Conservation (phyloP, 2,329 filamentous ascomycete species). For the Lojkania enalia region DNA sequence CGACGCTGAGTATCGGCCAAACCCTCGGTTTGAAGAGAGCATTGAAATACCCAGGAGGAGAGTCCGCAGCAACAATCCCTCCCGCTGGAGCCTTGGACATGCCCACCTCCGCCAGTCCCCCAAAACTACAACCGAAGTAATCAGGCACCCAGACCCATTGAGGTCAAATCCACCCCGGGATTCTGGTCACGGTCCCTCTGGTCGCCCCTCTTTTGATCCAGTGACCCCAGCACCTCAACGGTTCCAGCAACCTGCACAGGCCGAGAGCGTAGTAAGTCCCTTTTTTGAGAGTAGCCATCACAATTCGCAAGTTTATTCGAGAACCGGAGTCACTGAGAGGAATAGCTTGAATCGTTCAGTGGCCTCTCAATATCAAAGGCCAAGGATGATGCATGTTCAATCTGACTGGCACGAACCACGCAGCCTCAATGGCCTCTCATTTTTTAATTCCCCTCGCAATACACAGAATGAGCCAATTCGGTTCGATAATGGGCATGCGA, state of each 20-base stretch:
- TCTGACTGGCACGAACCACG: slow-evolving; percentile 26
- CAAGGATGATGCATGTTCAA: slow-evolving; percentile 9
- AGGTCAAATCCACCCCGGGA: slow-evolving; percentile 9
- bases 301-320: slow-evolving; percentile 15
- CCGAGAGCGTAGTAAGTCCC: slow-evolving; percentile 45
- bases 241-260: slow-evolving; percentile 18
- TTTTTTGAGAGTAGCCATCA: slow-evolving; percentile 39
- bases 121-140: slow-evolving; percentile 6
- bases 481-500: slow-evolving; percentile 4
- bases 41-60: too few relatives aligned
- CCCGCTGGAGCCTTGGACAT: slow-evolving; percentile 20
- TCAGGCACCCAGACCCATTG: slow-evolving; percentile 8
- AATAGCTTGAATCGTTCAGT: slow-evolving; percentile 33
- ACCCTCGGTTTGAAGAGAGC: too few relatives aligned
- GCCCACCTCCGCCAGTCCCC: slow-evolving; percentile 25
- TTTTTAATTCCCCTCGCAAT: slow-evolving; percentile 37
- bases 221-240: slow-evolving; percentile 19
- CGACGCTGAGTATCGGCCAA: background rate
- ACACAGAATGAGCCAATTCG: slow-evolving; percentile 20
- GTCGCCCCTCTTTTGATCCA: slow-evolving; percentile 4
- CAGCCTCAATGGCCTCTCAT: slow-evolving; percentile 41
- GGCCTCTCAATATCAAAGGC: slow-evolving; percentile 30
- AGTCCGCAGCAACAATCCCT: too few relatives aligned
- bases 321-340: slow-evolving; percentile 28
- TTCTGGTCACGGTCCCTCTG: slow-evolving; percentile 10